phyloP scores from a whole-genome alignment of 1,284 basidiomycete species.

The Cryptococcus hybrid region DNA sequence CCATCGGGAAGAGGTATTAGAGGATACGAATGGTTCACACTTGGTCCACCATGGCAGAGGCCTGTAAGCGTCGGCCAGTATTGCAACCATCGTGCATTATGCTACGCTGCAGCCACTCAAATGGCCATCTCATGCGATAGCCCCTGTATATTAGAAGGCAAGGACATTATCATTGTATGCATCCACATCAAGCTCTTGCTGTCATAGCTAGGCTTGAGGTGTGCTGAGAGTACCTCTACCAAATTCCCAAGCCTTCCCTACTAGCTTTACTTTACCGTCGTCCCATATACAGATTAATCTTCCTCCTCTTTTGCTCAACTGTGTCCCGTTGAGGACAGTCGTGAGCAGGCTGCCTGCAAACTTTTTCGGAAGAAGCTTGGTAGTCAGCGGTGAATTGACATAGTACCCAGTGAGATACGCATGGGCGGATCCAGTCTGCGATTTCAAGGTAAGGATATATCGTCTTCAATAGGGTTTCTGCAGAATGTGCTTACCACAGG shows the following conservation, averaged over 20 bases:
- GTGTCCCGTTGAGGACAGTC: conserved; percentile 14
- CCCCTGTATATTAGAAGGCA: too few species aligned
- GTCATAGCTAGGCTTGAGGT: not conserved
- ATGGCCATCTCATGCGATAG: too few species aligned
- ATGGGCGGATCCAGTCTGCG: conserved; percentile 36
- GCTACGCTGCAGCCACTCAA: too few species aligned
- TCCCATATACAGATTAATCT: conserved; percentile 13
- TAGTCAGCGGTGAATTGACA: conserved; percentile 17
- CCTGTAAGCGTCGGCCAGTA: too few species aligned
- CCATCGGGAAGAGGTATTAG: too few species aligned
- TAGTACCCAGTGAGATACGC: conserved; percentile 36
- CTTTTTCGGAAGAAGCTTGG: conserved; percentile 9
- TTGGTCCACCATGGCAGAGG: too few species aligned
- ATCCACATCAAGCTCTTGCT: too few species aligned
- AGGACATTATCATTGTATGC: too few species aligned
- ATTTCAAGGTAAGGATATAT: too few species aligned
- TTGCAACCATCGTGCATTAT: too few species aligned
- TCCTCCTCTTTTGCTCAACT: conserved; percentile 19
- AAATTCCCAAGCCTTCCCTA: conserved; percentile 17
- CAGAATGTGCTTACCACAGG: conserved; percentile 31
- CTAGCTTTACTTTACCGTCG: conserved; percentile 14
- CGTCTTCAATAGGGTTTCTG: too few species aligned
- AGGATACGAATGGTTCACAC: too few species aligned
- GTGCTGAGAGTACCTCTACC: conserved; percentile 7
- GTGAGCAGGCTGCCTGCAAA: conserved; percentile 3